phyloP scores from a whole-genome alignment of 805 yeast genomes.

The Candida adriatica region DNA sequence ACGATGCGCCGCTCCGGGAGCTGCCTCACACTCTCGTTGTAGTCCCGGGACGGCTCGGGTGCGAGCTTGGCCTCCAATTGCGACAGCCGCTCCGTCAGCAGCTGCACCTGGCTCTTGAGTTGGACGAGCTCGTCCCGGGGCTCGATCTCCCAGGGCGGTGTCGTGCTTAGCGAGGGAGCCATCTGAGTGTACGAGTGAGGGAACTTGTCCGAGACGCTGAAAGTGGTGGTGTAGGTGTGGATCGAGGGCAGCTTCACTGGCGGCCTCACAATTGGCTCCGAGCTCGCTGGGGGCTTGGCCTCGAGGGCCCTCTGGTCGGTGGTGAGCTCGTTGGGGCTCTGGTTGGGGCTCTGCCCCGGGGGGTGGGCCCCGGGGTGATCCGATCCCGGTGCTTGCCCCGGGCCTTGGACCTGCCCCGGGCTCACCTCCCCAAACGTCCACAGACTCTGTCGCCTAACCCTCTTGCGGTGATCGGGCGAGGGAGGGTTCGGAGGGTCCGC shows the following conservation, averaged over 20 bases:
- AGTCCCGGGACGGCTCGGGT: background rate
- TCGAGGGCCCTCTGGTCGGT: background rate
- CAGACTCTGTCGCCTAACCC: slow-evolving; percentile 16
- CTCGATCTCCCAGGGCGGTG: background rate
- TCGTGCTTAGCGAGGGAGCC: background rate
- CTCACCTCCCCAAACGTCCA: slow-evolving; percentile 8
- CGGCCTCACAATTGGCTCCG: background rate
- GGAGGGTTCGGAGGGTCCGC: slow-evolving; percentile 40
- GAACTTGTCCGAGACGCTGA: slow-evolving; percentile 8
- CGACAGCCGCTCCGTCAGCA: slow-evolving; percentile 10
- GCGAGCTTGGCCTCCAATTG: slow-evolving; percentile 12
- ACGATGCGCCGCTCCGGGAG: slow-evolving; percentile 7
- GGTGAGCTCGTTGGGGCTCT: background rate
- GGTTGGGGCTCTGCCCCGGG: background rate
- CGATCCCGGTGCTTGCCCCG: too few relatives aligned
- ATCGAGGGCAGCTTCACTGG: slow-evolving; percentile 13
- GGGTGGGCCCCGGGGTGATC: slow-evolving; percentile 1
- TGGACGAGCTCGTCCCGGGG: slow-evolving; percentile 10
- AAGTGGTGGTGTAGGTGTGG: slow-evolving; percentile 14
- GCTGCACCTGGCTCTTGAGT: slow-evolving; percentile 11
- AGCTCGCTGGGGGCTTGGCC: background rate
- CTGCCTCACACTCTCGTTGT: background rate
- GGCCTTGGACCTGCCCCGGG: background rate
- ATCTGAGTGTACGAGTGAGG: slow-evolving; percentile 8
- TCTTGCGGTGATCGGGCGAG: slow-evolving; percentile 27